Evolutionary conservation across 352 stramenopile genomes (phyloP).

Genomic region (Globisporangium nagaii): DNA sequence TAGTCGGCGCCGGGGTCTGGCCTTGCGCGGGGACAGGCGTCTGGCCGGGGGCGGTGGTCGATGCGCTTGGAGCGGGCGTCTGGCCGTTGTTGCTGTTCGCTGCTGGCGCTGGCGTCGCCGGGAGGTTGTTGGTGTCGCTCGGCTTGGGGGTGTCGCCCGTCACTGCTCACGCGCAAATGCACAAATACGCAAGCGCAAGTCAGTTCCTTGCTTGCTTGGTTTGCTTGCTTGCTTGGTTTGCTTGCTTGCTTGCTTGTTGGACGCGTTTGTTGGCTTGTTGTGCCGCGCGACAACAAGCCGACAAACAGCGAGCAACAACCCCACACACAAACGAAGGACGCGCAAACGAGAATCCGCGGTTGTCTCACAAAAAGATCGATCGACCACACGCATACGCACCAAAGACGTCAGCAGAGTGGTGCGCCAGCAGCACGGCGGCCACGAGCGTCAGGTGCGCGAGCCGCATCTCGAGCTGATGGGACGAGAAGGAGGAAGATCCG

Average conservation of each 20-base stretch:
- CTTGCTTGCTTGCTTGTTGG: background rate
- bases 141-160: conserved; percentile 11
- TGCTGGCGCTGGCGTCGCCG: conserved; percentile 11
- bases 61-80: background rate
- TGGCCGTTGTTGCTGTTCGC: conserved; percentile 6
- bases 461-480: background rate
- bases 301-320: background rate
- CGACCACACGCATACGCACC: conserved; percentile 1
- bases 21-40: background rate
- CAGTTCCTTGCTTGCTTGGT: background rate
- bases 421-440: background rate
- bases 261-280: background rate
- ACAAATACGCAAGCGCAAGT: background rate
- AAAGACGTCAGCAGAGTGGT: conserved; percentile 1
- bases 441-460: background rate
- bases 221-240: background rate
- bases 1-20: background rate
- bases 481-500: background rate
- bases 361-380: conserved; percentile 3
- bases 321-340: background rate
- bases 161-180: background rate
- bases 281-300: conserved; percentile 5
- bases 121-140: conserved; percentile 29
- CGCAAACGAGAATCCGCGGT: background rate
- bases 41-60: background rate